Evolutionary conservation across 129 eudicot genomes (phyloP).

Genomic region (Artemisia tridentata): DNA sequence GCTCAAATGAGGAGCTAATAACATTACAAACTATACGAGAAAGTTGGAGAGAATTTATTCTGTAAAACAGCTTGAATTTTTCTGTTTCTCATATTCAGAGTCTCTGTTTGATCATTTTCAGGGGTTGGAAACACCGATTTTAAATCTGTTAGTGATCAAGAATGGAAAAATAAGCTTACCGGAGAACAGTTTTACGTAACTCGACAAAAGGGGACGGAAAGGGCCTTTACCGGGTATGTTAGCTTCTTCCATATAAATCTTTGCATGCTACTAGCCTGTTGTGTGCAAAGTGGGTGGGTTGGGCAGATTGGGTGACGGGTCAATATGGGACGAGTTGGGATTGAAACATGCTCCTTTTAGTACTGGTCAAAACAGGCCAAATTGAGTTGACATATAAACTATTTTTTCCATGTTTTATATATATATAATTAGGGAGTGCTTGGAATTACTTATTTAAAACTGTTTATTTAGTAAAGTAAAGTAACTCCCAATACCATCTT

Average conservation of each 20-base stretch:
- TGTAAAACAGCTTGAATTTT: background rate
- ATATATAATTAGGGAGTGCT: background rate
- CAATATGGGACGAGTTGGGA: background rate
- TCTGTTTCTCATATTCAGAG: background rate
- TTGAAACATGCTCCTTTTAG: too few species aligned
- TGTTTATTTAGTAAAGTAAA: too few species aligned
- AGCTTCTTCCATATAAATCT: background rate
- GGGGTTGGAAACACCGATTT: slow-evolving; percentile 51
- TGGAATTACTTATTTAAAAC: too few species aligned
- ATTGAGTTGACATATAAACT: too few species aligned
- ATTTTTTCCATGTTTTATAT: too few species aligned
- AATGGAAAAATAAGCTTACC: slow-evolving; percentile 68
- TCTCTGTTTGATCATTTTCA: slow-evolving; percentile 20
- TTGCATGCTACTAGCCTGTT: background rate
- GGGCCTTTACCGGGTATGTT: slow-evolving; percentile 87
- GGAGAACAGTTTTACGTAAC: slow-evolving; percentile 72
- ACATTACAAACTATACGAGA: background rate
- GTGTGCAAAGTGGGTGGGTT: background rate
- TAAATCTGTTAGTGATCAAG: slow-evolving; percentile 59
- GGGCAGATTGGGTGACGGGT: background rate
- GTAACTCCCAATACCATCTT: too few species aligned
- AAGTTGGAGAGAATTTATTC: background rate
- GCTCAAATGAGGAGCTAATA: background rate
- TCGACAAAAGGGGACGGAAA: slow-evolving; percentile 89
- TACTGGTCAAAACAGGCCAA: too few species aligned